phyloP scores from a whole-genome alignment of 2,329 filamentous ascomycete species.

The Aspergillus clavatus region DNA sequence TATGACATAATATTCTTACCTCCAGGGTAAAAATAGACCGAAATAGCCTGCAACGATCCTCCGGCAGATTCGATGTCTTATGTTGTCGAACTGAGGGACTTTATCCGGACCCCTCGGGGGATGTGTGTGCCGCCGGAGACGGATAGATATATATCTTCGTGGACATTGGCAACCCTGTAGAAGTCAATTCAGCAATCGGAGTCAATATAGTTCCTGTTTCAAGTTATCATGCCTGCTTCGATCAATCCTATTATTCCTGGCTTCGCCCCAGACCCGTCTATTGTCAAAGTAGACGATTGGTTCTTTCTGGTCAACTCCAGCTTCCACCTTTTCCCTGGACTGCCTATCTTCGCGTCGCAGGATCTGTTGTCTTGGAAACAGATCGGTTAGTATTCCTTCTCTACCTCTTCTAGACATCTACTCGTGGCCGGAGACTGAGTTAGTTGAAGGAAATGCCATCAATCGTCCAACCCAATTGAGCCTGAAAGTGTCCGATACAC shows the following conservation, averaged over 20 bases:
- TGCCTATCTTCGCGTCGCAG: conserved; percentile 45
- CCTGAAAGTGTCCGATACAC: conserved; percentile 14
- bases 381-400: conserved; percentile 14
- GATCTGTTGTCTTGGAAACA: conserved; percentile 32
- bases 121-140: too few relatives aligned
- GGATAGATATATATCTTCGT: too few relatives aligned
- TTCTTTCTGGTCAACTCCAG: conserved; percentile 54
- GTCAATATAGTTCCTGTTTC: too few relatives aligned
- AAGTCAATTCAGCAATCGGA: too few relatives aligned
- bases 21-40: too few relatives aligned
- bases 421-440: background rate
- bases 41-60: too few relatives aligned
- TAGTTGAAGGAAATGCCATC: conserved; percentile 18
- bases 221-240: background rate
- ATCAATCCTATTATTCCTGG: conserved; percentile 16
- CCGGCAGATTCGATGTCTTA: too few relatives aligned
- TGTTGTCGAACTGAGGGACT: background rate
- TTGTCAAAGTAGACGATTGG: conserved; percentile 9
- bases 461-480: conserved; percentile 16
- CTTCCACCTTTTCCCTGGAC: conserved; percentile 67
- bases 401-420: background rate
- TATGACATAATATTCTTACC: too few relatives aligned
- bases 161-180: background rate
- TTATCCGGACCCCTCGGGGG: background rate
- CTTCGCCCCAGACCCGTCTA: conserved; percentile 16